Base-by-base conservation (phyloP, 2,329 filamentous ascomycete species). In the Nemania sp. region DNA sequence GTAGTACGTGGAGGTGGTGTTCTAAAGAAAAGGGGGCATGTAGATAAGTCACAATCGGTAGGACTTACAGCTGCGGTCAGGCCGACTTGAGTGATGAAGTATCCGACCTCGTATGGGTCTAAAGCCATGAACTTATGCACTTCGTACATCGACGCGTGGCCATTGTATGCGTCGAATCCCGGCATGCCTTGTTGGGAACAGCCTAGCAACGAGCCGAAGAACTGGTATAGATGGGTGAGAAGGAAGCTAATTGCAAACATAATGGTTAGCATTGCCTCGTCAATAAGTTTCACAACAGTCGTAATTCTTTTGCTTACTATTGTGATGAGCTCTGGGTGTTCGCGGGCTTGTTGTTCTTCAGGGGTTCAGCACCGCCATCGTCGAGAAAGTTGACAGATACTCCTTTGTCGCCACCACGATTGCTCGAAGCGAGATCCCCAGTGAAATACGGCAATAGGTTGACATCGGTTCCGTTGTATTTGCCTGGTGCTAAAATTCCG, bases 41-140 rank as follows among this genome's bases (percentile, higher is more conserved):
- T 8, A 2, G 15, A 5, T 17, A n/a, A 34, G 28, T 6, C 26
- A 28, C 11, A 6, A 28, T 28, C 26, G 2, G 2, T 20, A 34
- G 11, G n/a, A 54, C 52, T 50, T 28, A 54, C 52, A 31, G 75
- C 70, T 6, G 79, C 82, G 5, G 82, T 74, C 11, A 82, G 67
- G 23, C 75, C 80, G 50, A 86, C 79, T 68, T 86, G 81, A 37
- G 73, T 59, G 65, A 84, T 80, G 72, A 86, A 86, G 72, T 84
- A 86, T 24, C 74, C 76, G 33, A 83, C 67, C 65, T 86, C 74
- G 49, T 70, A 66, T 23, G 70, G 64, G 63, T 77, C 70, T 40
- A 86, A 75, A 52, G 73, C 74, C 83, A 86, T 86, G 73, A 80
- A 83, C 66, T 80, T 80, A 72, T 84, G 81, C 0, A 80, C 77